These are phyloP conservation scores for Sugiyamaella xylanicola DNA, from an alignment of 1,139 yeast genomes.

Conservation along the genomic window DNA sequence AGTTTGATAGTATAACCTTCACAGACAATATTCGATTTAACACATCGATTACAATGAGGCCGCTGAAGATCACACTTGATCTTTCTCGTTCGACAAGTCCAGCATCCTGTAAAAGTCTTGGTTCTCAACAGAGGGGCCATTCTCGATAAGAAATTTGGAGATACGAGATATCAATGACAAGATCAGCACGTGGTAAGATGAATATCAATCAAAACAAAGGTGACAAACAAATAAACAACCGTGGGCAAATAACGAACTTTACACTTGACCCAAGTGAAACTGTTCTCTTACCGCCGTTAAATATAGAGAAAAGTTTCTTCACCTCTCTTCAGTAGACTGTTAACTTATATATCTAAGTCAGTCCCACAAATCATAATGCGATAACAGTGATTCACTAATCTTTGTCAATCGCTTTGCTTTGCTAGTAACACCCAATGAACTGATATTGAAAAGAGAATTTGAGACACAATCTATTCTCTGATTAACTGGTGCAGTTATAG, in stretches of 20 bases:
- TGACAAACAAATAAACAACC: no score
- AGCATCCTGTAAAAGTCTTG: slow-evolving; percentile 62
- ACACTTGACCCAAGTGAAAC: no score
- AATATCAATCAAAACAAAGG: not conserved
- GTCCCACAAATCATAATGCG: not conserved
- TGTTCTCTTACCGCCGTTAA: no score
- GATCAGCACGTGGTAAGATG: not conserved
- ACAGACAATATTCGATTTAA: slow-evolving; percentile 60
- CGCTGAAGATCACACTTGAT: slow-evolving; percentile 59
- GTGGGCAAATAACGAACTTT: no score
- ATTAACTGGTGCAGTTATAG: no score
- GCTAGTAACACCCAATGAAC: not conserved
- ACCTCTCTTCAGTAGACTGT: not conserved
- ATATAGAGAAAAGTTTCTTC: not conserved
- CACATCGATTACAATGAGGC: slow-evolving; percentile 58
- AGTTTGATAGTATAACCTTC: slow-evolving; percentile 83
- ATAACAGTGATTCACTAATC: not conserved
- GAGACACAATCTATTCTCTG: no score
- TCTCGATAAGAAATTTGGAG: no score
- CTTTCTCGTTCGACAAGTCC: slow-evolving; percentile 62
- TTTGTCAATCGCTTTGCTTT: not conserved
- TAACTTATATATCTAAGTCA: not conserved
- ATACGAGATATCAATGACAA: no score
- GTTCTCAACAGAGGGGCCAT: slow-evolving; percentile 36
- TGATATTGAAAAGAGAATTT: no score